These are phyloP conservation scores for Kalaharituber pfeilii DNA, from an alignment of 2,329 filamentous ascomycete species.

Conservation along the genomic window DNA sequence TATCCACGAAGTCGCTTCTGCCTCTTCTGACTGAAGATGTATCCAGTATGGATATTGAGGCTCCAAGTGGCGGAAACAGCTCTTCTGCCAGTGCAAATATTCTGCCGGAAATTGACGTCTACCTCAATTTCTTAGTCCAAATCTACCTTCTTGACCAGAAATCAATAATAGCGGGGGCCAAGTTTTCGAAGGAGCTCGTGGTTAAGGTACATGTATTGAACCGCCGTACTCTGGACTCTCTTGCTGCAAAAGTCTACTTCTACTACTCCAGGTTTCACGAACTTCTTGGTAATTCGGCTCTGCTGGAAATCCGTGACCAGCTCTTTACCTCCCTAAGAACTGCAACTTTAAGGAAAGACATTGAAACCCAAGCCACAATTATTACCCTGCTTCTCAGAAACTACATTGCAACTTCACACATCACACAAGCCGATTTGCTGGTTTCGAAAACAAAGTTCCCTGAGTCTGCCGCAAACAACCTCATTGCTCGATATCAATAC, in stretches of 20 bases:
- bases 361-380: constrained; percentile 90
- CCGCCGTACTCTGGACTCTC: constrained; percentile 79
- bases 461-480: constrained; percentile 85
- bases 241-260: constrained; percentile 92
- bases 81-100: constrained; percentile 44
- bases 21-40: constrained; percentile 50
- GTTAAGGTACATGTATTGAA: constrained; percentile 78
- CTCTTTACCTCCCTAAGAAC: constrained; percentile 80
- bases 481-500: constrained; percentile 92
- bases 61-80: constrained; percentile 42
- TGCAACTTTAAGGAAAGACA: constrained; percentile 89
- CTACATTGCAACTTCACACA: constrained; percentile 90
- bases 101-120: constrained; percentile 74
- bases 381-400: constrained; percentile 89
- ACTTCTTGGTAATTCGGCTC: constrained; percentile 71
- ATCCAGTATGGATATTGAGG: constrained; percentile 58
- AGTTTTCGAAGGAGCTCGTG: constrained; percentile 69
- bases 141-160: constrained; percentile 79
- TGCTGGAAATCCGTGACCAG: constrained; percentile 70
- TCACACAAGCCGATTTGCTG: constrained; percentile 86
- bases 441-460: constrained; percentile 94
- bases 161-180: constrained; percentile 58
- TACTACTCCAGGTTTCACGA: constrained; percentile 95
- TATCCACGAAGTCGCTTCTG: constrained; percentile 52
- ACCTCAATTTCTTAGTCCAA: constrained; percentile 70